These are phyloP conservation scores for Exophiala aquamarina DNA, from an alignment of 2,329 filamentous ascomycete species.

Conservation along the genomic window DNA sequence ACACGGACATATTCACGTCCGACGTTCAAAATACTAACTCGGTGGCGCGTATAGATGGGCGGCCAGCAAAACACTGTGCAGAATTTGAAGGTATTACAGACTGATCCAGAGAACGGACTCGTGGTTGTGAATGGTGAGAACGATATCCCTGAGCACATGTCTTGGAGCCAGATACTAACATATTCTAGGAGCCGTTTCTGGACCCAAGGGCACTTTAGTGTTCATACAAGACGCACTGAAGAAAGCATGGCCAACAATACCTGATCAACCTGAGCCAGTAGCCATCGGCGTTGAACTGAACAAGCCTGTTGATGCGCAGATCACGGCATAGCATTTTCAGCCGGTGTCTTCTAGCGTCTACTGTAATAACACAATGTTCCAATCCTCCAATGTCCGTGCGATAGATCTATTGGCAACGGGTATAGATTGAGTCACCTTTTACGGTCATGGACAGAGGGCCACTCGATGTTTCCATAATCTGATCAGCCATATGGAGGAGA, in stretches of 20 bases:
- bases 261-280: conserved; percentile 19
- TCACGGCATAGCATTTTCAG: conserved; percentile 3
- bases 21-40: too few species aligned
- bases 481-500: too few species aligned
- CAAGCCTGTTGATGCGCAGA: conserved; percentile 17
- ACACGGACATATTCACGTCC: too few species aligned
- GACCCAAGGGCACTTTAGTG: conserved; percentile 83
- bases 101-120: conserved; percentile 82
- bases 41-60: conserved; percentile 67
- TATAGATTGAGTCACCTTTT: too few species aligned
- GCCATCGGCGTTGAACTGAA: conserved; percentile 11
- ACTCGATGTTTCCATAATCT: too few species aligned
- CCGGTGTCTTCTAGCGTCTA: too few species aligned
- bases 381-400: too few species aligned
- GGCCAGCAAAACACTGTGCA: conserved; percentile 84
- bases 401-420: too few species aligned
- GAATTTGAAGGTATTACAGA: conserved; percentile 84
- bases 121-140: conserved; percentile 77
- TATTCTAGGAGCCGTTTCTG: conserved; percentile 66
- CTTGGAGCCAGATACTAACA: background rate
- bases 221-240: conserved; percentile 88
- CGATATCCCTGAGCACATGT: background rate
- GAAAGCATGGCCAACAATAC: conserved; percentile 68
- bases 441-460: too few species aligned
- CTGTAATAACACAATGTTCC: too few species aligned